These are phyloP conservation scores for Candida jianshihensis DNA, from an alignment of 805 yeast species.

Conservation along the genomic window DNA sequence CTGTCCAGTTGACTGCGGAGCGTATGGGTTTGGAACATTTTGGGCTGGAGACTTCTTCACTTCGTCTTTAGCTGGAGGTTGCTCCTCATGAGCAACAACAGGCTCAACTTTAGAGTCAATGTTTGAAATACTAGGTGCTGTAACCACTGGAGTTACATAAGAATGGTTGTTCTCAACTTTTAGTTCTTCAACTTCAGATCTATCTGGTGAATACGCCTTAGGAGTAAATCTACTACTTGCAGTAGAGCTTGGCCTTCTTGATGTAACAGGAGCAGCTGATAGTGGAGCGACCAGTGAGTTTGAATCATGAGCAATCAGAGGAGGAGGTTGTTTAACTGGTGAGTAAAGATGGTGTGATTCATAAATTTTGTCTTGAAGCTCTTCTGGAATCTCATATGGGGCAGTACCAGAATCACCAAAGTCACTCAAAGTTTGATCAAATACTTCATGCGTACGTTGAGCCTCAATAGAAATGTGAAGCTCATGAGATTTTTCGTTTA, in stretches of 20 bases:
- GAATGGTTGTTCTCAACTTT: too few species aligned
- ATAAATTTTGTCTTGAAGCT: background rate
- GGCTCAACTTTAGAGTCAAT: background rate
- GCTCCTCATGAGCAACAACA: background rate
- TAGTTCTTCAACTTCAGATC: background rate
- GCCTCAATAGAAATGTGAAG: background rate
- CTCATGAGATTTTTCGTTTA: too few species aligned
- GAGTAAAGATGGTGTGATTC: background rate
- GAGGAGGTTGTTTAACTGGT: background rate
- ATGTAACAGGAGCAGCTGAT: background rate
- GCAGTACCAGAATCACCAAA: conserved; percentile 7
- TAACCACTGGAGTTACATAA: too few species aligned
- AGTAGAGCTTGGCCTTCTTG: background rate
- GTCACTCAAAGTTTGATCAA: conserved; percentile 8
- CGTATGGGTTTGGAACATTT: conserved; percentile 7
- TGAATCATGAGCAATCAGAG: background rate
- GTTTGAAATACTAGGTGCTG: too few species aligned
- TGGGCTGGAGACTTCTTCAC: background rate
- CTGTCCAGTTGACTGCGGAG: too few species aligned
- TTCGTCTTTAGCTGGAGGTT: background rate
- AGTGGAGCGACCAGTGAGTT: conserved; percentile 3
- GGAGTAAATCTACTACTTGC: conserved; percentile 3
- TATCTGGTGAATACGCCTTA: conserved; percentile 8
- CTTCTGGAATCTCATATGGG: conserved; percentile 9
- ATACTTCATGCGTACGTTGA: background rate